These are phyloP conservation scores for Chytriomyces confervae DNA, from an alignment of 192 early-diverging fungal genomes.

Conservation along the genomic window DNA sequence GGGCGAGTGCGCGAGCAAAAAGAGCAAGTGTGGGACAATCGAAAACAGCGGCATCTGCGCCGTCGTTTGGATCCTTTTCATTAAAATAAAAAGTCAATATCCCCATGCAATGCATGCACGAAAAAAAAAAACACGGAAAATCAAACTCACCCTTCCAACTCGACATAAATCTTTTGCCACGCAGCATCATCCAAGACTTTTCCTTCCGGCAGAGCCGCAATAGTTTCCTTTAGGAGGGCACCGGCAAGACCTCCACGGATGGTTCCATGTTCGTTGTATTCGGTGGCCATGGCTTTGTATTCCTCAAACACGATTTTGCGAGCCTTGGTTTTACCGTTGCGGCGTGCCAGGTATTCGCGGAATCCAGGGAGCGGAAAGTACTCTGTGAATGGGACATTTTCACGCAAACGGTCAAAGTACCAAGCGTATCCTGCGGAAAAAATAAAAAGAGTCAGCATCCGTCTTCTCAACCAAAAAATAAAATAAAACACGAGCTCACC, in stretches of 20 bases:
- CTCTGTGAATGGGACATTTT: slow-evolving; percentile 16
- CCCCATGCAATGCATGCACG: neutral
- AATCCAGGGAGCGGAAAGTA: slow-evolving; percentile 26
- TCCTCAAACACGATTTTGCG: neutral
- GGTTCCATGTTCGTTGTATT: neutral
- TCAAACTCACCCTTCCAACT: slow-evolving; percentile 16
- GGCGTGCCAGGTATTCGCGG: slow-evolving; percentile 10
- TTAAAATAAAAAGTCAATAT: neutral
- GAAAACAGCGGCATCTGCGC: slow-evolving; percentile 28
- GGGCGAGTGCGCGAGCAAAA: slow-evolving; percentile 22
- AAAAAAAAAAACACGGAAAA: neutral
- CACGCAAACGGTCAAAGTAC: slow-evolving; percentile 31
- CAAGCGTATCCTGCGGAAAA: slow-evolving; percentile 15
- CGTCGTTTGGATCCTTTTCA: slow-evolving; percentile 17
- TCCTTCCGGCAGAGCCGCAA: neutral
- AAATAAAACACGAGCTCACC: slow-evolving; percentile 9
- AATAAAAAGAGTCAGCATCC: neutral
- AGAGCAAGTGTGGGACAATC: slow-evolving; percentile 23
- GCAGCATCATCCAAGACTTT: neutral
- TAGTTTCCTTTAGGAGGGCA: neutral
- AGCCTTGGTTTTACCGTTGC: slow-evolving; percentile 25
- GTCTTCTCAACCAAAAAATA: neutral
- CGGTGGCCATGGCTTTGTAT: neutral
- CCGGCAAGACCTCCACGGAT: slow-evolving; percentile 21
- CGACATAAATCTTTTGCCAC: slow-evolving; percentile 15